Evolutionary conservation across 2,329 filamentous ascomycete genomes (phyloP).

Genomic region (Metarhizium humberi): DNA sequence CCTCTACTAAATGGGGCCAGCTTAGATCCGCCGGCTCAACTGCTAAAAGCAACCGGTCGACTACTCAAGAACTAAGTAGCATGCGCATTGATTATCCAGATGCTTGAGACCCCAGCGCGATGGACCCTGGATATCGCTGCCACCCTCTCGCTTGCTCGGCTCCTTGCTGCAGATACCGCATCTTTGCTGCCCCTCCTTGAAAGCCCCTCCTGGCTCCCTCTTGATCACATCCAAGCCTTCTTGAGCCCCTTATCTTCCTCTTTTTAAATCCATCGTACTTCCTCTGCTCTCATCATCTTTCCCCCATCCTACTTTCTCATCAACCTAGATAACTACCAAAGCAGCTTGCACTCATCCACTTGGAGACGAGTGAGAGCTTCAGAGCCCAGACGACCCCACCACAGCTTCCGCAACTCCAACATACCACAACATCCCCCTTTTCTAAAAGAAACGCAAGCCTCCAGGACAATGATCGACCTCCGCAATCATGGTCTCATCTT

Average conservation of each 20-base stretch:
- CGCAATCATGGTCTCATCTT: constrained; percentile 41
- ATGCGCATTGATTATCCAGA: too few relatives aligned
- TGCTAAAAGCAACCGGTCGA: too few relatives aligned
- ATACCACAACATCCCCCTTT: neutral
- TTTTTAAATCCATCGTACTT: neutral
- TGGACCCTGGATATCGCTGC: too few relatives aligned
- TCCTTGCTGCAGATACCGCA: neutral
- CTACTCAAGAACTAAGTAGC: too few relatives aligned
- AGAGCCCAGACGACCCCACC: neutral
- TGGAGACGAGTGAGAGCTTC: neutral
- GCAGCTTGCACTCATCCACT: neutral
- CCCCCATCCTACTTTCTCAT: neutral
- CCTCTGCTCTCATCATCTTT: neutral
- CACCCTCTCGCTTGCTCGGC: too few relatives aligned
- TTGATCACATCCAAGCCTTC: neutral
- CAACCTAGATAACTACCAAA: neutral
- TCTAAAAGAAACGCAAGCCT: neutral
- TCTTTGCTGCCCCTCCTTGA: constrained; percentile 3
- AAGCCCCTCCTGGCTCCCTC: constrained; percentile 3
- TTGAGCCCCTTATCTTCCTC: neutral
- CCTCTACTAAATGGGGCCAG: too few relatives aligned
- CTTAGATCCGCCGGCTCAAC: too few relatives aligned
- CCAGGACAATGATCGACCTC: constrained; percentile 34
- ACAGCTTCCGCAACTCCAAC: neutral
- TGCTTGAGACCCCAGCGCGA: too few relatives aligned